Evolutionary conservation across 495 filamentous ascomycete genomes (phyloP), one percentile per base, ranked within the genome.

Genomic region (Aspergillus olivimuriae): DNA sequence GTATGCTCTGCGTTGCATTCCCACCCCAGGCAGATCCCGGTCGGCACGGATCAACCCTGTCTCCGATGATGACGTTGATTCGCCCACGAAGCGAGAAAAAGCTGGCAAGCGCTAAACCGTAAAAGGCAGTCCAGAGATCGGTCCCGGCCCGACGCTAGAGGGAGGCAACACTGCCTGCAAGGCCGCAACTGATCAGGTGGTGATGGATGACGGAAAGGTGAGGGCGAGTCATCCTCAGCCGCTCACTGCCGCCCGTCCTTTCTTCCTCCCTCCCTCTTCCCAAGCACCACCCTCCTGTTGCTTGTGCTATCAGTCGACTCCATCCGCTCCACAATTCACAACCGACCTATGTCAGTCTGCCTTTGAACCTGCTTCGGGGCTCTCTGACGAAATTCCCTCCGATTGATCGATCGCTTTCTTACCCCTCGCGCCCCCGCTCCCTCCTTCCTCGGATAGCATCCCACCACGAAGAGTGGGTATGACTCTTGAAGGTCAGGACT

Each of bases 141-240:
- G 41, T n/a, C n/a, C n/a, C n/a, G n/a, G n/a, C n/a, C n/a, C n/a
- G n/a, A n/a, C n/a, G n/a, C 31, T 32, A 34, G 32, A 23, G 20
- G 22, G 3, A 23, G 38, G 39, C 39, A 43, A 48, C 32, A 30
- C n/a, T n/a, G n/a, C n/a, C n/a, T n/a, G n/a, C n/a, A n/a, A 19
- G 16, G 21, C 35, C 35, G 35, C 35, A 39, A 39, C 35, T 39
- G 34, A 34, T 44, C 42, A 44, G 41, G 41, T 36, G 41, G 36
- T 24, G 11, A 28, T 28, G 24, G 38, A 58, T 52, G 55, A 58
- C 51, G 51, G 55, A 45, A 55, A 55, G 41, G 48, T 52, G 40
- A 50, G 46, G 38, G 31, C 39, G 32, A 41, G 30, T 26, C 44
- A 20, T n/a, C n/a, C n/a, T n/a, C n/a, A n/a, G 44, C 24, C 37